Evolutionary conservation across 2,329 filamentous ascomycete genomes (phyloP), one percentile per base, ranked within the genome.

Genomic region (Beauveria pseudobassiana): DNA sequence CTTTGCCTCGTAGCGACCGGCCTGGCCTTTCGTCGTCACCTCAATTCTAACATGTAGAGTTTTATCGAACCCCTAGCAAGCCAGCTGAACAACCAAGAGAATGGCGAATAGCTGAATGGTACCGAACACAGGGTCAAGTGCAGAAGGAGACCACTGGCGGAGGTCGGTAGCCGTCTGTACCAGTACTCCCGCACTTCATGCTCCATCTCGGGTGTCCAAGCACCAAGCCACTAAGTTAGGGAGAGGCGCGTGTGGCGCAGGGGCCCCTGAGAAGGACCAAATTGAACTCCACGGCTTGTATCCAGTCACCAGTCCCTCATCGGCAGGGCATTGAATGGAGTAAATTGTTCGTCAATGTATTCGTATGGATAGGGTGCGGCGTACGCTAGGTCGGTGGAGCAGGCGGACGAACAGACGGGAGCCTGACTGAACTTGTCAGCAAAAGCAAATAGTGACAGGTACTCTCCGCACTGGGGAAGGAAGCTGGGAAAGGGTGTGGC

Each of bases 251-350:
- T 52, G 57, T 60, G 57, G 57, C 49, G 57, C 57, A 60, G 49
- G 57, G 57, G 16, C 57, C 57, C 57, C 48, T 53, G 57, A 45
- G 45, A 46, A 34, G 16, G 34, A 30, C 57, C 26, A 60, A 53
- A 53, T 60, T 60, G 49, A 38, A 38, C 38, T 38, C 57, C 48
- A 45, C 8, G 30, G 46, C 18, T 52, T 45, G 48, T 34, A 28
- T 6, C 56, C 16, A 58, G 48, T 20, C 18, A 38, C n/a, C 28
- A 38, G 30, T 40, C 45, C 22, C 48, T 51, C 40, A 22, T 42
- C 34, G 95, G 71, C 95, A 99, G 77, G 95, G 95, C 84, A 87
- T 99, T 43, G 93, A 93, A 67, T 98, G 95, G 84, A 90, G 95
- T 73, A 85, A 93, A 53, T 60, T 60, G 57, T 60, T 60, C 49